Evolutionary conservation across 805 yeast genomes (phyloP).

Genomic region (Komagataella phaffii): DNA sequence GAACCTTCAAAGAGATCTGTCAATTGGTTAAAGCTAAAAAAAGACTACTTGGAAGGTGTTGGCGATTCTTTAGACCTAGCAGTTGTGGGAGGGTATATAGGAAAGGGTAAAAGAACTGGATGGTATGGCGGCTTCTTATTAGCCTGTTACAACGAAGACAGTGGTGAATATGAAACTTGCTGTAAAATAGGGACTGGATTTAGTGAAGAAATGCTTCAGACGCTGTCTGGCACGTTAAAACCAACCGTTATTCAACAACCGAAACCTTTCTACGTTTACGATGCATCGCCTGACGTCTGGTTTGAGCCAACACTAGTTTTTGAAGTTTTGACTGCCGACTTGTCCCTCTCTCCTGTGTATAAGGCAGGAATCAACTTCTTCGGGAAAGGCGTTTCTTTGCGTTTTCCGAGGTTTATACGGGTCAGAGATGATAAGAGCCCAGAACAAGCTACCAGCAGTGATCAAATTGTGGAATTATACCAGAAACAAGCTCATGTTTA

Average conservation of each 20-base stretch:
- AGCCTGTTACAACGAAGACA: slow-evolving; percentile 82
- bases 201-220: slow-evolving; percentile 66
- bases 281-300: slow-evolving; percentile 88
- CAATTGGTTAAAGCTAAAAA: slow-evolving; percentile 91
- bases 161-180: slow-evolving; percentile 88
- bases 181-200: slow-evolving; percentile 98
- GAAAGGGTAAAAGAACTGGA: slow-evolving; percentile 91
- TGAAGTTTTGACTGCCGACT: slow-evolving; percentile 86
- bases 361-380: slow-evolving; percentile 66
- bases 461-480: slow-evolving; percentile 76
- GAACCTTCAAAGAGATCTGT: slow-evolving; percentile 93
- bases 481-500: slow-evolving; percentile 42
- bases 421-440: slow-evolving; percentile 76
- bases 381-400: slow-evolving; percentile 73
- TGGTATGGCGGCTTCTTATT: slow-evolving; percentile 88
- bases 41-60: slow-evolving; percentile 88
- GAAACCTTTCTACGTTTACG: slow-evolving; percentile 55
- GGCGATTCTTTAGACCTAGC: slow-evolving; percentile 93
- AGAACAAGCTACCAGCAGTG: slow-evolving; percentile 79
- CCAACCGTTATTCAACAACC: slow-evolving; percentile 57
- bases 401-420: slow-evolving; percentile 81
- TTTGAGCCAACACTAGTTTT: slow-evolving; percentile 76
- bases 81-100: slow-evolving; percentile 88
- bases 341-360: slow-evolving; percentile 78
- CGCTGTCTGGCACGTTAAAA: slow-evolving; percentile 44